Conservation (phyloP, 495 filamentous ascomycete genomes). For the Glonium stellatum region DNA sequence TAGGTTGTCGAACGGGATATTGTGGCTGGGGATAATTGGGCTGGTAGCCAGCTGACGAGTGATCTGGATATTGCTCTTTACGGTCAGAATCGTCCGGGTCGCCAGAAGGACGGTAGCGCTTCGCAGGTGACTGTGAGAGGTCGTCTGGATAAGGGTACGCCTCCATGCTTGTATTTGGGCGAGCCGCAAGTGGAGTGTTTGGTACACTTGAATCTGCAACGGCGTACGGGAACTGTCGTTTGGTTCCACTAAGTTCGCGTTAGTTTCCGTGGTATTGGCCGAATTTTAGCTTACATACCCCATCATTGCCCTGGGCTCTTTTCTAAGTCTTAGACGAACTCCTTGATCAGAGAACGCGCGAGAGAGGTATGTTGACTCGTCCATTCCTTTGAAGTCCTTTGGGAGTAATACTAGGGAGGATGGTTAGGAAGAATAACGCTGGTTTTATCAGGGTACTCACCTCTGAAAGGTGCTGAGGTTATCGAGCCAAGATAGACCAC, state of each 20-base stretch:
- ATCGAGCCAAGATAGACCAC: conserved; percentile 64
- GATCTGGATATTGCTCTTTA: not conserved
- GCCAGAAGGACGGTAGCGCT: not conserved
- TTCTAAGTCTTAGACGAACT: conserved; percentile 79
- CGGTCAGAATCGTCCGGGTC: not conserved
- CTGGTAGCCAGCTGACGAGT: not conserved
- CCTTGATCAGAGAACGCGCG: conserved; percentile 94
- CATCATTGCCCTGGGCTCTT: conserved; percentile 37
- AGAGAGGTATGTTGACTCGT: conserved; percentile 86
- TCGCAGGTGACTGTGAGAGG: not conserved
- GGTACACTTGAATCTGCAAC: not conserved
- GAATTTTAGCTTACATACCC: not conserved
- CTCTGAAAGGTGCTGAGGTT: conserved; percentile 66
- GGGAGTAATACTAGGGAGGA: conserved; percentile 49
- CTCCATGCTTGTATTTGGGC: not conserved
- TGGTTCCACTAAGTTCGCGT: conserved; percentile 4
- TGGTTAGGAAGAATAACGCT: conserved; percentile 22
- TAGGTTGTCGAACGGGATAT: not conserved
- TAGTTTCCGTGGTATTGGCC: not conserved
- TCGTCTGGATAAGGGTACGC: not conserved
- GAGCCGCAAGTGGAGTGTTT: not conserved
- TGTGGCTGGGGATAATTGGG: not conserved
- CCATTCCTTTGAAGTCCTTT: conserved; percentile 81
- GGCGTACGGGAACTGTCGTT: conserved; percentile 7
- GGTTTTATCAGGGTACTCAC: conserved; percentile 38